These are phyloP conservation scores for Rhynchosporium agropyri DNA, from an alignment of 2,329 filamentous ascomycete genomes.

Conservation along the genomic window DNA sequence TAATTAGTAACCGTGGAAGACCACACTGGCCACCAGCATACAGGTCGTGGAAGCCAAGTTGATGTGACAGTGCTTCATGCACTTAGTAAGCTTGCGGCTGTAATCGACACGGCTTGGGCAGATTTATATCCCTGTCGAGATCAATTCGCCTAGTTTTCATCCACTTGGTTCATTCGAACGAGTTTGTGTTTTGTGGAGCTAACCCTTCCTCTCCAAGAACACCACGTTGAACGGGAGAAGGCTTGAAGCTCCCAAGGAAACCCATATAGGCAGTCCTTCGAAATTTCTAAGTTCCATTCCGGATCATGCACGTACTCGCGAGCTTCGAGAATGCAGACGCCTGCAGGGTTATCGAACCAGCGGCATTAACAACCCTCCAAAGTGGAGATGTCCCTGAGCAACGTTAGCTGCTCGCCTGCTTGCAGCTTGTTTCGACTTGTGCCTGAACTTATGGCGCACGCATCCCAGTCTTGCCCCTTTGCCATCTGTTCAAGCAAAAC, in stretches of 20 bases:
- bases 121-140: neutral
- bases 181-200: slow-evolving; percentile 11
- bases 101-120: neutral
- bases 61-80: too few relatives aligned
- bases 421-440: neutral
- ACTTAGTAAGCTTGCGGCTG: neutral
- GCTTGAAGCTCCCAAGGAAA: neutral
- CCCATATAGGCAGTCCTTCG: neutral
- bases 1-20: too few relatives aligned
- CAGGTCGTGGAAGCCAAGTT: too few relatives aligned
- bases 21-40: too few relatives aligned
- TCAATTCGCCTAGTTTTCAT: slow-evolving; percentile 6
- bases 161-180: neutral
- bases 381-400: neutral
- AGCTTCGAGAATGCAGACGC: neutral
- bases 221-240: neutral
- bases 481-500: neutral
- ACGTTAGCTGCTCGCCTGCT: neutral
- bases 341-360: neutral
- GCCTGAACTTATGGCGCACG: neutral
- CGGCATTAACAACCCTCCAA: slow-evolving; percentile 1
- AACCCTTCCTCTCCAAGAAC: slow-evolving; percentile 1
- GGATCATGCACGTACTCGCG: neutral
- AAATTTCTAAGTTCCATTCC: neutral
- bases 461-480: neutral